phyloP scores from a whole-genome alignment of 2,329 filamentous ascomycete species.

The Rhexocercosporidium sp. region DNA sequence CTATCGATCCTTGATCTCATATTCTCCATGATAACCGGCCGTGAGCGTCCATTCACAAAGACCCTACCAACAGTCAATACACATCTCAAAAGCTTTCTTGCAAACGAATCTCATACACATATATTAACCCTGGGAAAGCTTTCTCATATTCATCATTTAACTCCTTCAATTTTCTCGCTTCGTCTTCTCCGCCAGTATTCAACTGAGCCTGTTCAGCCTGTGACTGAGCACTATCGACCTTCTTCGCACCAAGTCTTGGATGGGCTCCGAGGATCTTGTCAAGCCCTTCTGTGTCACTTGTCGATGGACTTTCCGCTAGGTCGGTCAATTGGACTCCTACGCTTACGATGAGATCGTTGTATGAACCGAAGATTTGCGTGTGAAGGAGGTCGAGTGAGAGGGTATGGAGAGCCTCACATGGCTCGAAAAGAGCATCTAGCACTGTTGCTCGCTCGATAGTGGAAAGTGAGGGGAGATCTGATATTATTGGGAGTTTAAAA shows the following conservation, averaged over 20 bases:
- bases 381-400: slow-evolving; percentile 72
- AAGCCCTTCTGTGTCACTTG: slow-evolving; percentile 60
- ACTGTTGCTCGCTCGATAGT: slow-evolving; percentile 59
- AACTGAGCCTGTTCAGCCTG: slow-evolving; percentile 82
- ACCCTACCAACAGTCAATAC: slow-evolving; percentile 54
- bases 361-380: slow-evolving; percentile 65
- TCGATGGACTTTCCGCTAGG: slow-evolving; percentile 57
- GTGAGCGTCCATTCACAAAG: slow-evolving; percentile 83
- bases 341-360: slow-evolving; percentile 70
- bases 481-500: slow-evolving; percentile 60
- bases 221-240: slow-evolving; percentile 81
- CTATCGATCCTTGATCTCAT: slow-evolving; percentile 77
- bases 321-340: slow-evolving; percentile 67
- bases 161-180: slow-evolving; percentile 59
- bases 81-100: not conserved
- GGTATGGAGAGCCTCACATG: slow-evolving; percentile 74
- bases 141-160: slow-evolving; percentile 82
- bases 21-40: slow-evolving; percentile 78
- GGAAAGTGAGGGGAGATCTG: slow-evolving; percentile 59
- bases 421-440: slow-evolving; percentile 86
- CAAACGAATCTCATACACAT: slow-evolving; percentile 59
- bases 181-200: slow-evolving; percentile 60
- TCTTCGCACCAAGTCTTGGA: slow-evolving; percentile 81
- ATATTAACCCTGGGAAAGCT: slow-evolving; percentile 81
- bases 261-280: slow-evolving; percentile 80